Evolutionary conservation across 352 stramenopile species (phyloP).

Genomic region (Plasmopara viticola): DNA sequence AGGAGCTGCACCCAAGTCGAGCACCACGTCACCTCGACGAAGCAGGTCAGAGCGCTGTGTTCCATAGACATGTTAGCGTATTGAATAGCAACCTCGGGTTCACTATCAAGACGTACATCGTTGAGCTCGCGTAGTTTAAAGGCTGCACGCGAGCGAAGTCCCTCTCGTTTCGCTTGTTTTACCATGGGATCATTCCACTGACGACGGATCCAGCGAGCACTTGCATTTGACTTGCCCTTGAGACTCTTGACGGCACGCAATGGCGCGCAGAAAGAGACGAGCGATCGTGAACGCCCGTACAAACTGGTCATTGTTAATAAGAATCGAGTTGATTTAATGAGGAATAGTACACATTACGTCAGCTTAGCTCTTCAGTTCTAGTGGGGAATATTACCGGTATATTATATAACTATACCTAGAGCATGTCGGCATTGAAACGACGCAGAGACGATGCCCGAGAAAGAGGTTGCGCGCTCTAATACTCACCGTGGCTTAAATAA

Average conservation of each 20-base stretch:
- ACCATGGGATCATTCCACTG: constrained; percentile 83
- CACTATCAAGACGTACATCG: constrained; percentile 20
- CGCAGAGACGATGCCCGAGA: constrained; percentile 9
- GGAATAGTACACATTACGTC: not conserved
- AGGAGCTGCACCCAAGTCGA: constrained; percentile 79
- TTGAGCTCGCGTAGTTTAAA: constrained; percentile 85
- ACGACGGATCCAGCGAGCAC: constrained; percentile 75
- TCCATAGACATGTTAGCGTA: constrained; percentile 2
- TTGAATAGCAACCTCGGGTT: not conserved
- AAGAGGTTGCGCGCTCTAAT: not conserved
- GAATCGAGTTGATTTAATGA: not conserved
- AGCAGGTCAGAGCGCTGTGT: constrained; percentile 42
- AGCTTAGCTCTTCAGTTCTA: not conserved
- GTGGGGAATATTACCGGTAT: not conserved
- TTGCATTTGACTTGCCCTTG: constrained; percentile 78
- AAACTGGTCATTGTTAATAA: constrained; percentile 9
- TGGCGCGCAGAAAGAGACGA: constrained; percentile 8
- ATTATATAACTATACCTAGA: no score
- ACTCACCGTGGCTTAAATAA: constrained; percentile 4
- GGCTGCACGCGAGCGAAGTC: constrained; percentile 69
- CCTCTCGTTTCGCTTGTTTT: constrained; percentile 80
- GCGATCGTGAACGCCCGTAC: constrained; percentile 6
- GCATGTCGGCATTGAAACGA: constrained; percentile 5
- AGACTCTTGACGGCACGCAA: constrained; percentile 64
- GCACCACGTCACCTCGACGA: constrained; percentile 50